Conservation (phyloP, 306 rosid genomes). For the Prunus kanzakura region DNA sequence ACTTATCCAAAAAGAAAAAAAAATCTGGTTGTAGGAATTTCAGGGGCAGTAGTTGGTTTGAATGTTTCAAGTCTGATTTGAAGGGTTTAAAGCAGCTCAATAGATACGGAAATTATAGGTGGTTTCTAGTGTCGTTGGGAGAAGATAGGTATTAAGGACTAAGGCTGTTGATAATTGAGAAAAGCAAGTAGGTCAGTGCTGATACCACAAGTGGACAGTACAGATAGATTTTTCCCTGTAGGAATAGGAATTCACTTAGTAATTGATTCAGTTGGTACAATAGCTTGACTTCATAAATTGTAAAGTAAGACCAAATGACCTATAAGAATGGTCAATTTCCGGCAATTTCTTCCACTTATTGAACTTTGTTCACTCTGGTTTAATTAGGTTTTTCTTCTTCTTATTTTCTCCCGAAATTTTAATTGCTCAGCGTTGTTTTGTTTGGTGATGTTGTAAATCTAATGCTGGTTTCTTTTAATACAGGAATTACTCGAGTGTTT, state of each 20-base stretch:
- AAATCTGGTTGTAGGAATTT: background rate
- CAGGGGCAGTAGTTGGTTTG: background rate
- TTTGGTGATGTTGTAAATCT: background rate
- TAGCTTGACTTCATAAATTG: too few relatives aligned
- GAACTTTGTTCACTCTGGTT: background rate
- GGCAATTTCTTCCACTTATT: background rate
- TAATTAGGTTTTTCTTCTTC: background rate
- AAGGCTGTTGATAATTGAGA: too few relatives aligned
- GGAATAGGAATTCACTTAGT: too few relatives aligned
- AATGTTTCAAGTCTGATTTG: background rate
- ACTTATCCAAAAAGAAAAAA: background rate
- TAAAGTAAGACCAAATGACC: too few relatives aligned
- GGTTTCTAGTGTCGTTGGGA: background rate
- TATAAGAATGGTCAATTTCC: too few relatives aligned
- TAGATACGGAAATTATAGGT: background rate
- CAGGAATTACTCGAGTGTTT: constrained; percentile 76
- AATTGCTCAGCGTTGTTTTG: background rate
- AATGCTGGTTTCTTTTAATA: background rate
- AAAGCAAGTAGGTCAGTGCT: too few relatives aligned
- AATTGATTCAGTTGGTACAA: too few relatives aligned
- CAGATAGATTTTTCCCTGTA: too few relatives aligned
- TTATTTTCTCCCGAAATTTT: background rate
- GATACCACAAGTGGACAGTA: too few relatives aligned
- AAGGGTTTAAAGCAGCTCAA: background rate
- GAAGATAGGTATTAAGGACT: too few relatives aligned